Conservation (phyloP, 2,329 filamentous ascomycete species). For the Apiospora malaysiana region DNA sequence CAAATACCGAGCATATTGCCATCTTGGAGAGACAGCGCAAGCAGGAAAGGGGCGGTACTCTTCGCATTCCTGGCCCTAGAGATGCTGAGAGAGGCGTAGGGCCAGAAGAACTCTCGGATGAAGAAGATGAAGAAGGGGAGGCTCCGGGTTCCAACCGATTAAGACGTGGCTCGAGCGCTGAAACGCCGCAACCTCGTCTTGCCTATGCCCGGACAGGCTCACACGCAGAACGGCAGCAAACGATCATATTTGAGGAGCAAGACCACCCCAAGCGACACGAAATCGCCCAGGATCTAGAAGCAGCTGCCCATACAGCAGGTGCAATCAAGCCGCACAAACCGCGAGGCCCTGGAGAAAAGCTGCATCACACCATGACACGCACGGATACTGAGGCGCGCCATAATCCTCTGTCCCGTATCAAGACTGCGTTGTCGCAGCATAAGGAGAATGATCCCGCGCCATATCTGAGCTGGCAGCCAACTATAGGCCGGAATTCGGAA, state of each 20-base stretch:
- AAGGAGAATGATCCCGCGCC: conserved; percentile 68
- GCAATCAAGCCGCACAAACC: conserved; percentile 52
- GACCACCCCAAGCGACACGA: conserved; percentile 48
- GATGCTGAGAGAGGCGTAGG: conserved; percentile 85
- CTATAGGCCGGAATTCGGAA: conserved; percentile 88
- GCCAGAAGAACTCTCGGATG: conserved; percentile 59
- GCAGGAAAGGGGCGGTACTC: conserved; percentile 70
- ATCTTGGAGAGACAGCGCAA: conserved; percentile 87
- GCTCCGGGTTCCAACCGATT: conserved; percentile 37
- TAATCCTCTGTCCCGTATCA: conserved; percentile 59
- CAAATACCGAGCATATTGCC: conserved; percentile 81
- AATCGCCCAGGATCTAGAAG: conserved; percentile 49
- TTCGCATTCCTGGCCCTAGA: conserved; percentile 89
- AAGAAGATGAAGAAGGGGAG: conserved; percentile 37
- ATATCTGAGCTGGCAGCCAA: conserved; percentile 93
- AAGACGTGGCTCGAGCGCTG: conserved; percentile 38
- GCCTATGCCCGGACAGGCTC: background rate
- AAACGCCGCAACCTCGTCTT: conserved; percentile 24
- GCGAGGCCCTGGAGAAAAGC: conserved; percentile 44
- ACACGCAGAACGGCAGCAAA: conserved; percentile 41
- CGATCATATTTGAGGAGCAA: conserved; percentile 73
- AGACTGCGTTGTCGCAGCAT: conserved; percentile 60
- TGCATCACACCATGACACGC: conserved; percentile 37
- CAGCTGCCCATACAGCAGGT: conserved; percentile 46
- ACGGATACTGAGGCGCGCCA: conserved; percentile 37